A percentile compares a stretch with the other conserved stretches of the same genome.
These are phyloP conservation scores for Groenewaldozyma tartarivorans DNA, from an alignment of 805 yeast species.

Conservation along the genomic window DNA sequence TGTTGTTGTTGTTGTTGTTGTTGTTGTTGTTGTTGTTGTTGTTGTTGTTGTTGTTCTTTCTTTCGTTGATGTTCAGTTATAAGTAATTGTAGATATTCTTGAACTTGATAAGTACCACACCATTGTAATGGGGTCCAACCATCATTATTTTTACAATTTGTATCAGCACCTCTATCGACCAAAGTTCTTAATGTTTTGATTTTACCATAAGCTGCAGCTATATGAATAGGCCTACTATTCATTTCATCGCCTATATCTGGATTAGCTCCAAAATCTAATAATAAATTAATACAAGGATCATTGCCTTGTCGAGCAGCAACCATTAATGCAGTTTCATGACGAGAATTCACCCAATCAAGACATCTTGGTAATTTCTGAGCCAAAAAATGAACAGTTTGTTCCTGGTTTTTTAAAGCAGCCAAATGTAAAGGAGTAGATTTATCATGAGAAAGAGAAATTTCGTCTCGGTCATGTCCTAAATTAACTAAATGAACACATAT, in stretches of 20 bases:
- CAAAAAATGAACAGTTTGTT: conserved; percentile 62
- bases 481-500: conserved; percentile 49
- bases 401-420: conserved; percentile 54
- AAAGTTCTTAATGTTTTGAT: conserved; percentile 46
- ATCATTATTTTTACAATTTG: conserved; percentile 39
- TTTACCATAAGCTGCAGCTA: conserved; percentile 67
- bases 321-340: conserved; percentile 41
- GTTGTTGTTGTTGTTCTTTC: neutral
- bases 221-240: conserved; percentile 79
- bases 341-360: conserved; percentile 50
- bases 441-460: conserved; percentile 43
- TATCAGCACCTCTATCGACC: conserved; percentile 41
- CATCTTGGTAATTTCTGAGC: conserved; percentile 54
- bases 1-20: neutral
- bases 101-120: conserved; percentile 44
- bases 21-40: neutral
- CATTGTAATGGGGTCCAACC: conserved; percentile 62
- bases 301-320: conserved; percentile 53
- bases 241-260: conserved; percentile 58
- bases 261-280: conserved; percentile 70
- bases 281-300: conserved; percentile 51
- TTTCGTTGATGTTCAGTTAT: conserved; percentile 16
- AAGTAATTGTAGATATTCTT: conserved; percentile 30
- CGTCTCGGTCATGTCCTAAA: conserved; percentile 46
- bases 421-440: conserved; percentile 61